Conservation (phyloP, 805 yeast species). For the Ogataea neopini region DNA sequence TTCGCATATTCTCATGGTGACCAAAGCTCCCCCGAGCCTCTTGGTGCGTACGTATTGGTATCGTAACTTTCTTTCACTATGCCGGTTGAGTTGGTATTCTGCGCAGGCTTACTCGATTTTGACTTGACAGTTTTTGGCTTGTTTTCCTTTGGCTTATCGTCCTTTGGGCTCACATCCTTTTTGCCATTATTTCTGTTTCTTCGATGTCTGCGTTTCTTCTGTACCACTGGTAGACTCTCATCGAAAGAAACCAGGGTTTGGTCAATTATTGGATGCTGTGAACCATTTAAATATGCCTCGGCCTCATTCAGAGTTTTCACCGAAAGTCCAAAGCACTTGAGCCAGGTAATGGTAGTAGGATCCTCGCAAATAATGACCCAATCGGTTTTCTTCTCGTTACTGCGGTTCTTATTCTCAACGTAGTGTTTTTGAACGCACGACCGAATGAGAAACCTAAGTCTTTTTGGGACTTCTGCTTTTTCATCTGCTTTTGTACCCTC, state of each 20-base stretch:
- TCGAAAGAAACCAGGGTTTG: background rate
- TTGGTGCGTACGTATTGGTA: conserved; percentile 55
- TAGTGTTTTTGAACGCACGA: conserved; percentile 58
- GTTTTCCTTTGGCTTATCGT: conserved; percentile 2
- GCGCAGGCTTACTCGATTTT: too few species aligned
- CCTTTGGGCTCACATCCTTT: too few species aligned
- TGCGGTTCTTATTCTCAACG: conserved; percentile 36
- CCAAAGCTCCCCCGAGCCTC: conserved; percentile 65
- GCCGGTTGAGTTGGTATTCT: background rate
- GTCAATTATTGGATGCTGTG: background rate
- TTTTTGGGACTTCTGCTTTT: conserved; percentile 49
- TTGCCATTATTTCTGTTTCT: too few species aligned
- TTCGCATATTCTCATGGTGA: conserved; percentile 35
- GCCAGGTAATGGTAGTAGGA: conserved; percentile 52
- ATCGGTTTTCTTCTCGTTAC: conserved; percentile 20
- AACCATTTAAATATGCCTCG: conserved; percentile 39
- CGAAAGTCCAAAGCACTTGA: conserved; percentile 52
- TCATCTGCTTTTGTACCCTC: conserved; percentile 11
- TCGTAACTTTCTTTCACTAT: conserved; percentile 46
- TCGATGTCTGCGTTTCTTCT: too few species aligned
- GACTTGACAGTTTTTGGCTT: too few species aligned
- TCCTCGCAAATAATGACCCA: conserved; percentile 72
- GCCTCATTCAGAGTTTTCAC: conserved; percentile 54
- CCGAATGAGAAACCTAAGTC: conserved; percentile 55
- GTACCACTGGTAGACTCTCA: too few species aligned